These are phyloP conservation scores for Leccinum pachyderme DNA, from an alignment of 1,284 basidiomycete genomes.

Conservation along the genomic window DNA sequence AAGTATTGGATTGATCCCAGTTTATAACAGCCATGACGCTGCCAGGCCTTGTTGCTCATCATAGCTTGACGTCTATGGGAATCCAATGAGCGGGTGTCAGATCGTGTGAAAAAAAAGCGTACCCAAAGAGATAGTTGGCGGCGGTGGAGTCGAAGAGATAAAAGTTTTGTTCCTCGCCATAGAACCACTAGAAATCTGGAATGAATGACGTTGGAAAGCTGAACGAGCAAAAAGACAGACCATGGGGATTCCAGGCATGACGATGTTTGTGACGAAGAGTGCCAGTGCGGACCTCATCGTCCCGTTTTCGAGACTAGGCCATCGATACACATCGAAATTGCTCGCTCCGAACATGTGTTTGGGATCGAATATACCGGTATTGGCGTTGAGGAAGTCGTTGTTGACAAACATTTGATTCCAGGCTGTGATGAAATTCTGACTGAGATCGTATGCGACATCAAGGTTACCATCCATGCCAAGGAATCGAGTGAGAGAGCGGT, in stretches of 20 bases:
- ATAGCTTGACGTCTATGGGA: conserved; percentile 80
- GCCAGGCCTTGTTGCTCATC: conserved; percentile 82
- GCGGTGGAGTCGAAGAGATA: conserved; percentile 84
- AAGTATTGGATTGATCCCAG: conserved; percentile 89
- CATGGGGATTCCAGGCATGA: conserved; percentile 86
- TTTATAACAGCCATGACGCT: conserved; percentile 86
- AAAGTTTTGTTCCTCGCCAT: conserved; percentile 87
- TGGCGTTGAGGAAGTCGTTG: conserved; percentile 82
- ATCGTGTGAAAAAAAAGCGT: conserved; percentile 23
- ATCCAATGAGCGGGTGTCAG: background rate
- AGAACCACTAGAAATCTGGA: conserved; percentile 54
- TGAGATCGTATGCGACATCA: conserved; percentile 81
- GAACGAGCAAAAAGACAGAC: conserved; percentile 36
- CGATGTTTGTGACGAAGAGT: conserved; percentile 72
- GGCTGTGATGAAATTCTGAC: conserved; percentile 76
- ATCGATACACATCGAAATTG: conserved; percentile 92
- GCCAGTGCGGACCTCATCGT: conserved; percentile 72
- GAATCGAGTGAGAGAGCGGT: conserved; percentile 80
- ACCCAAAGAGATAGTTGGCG: conserved; percentile 86
- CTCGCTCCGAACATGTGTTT: conserved; percentile 86
- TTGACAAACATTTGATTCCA: conserved; percentile 89
- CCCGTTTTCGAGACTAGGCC: conserved; percentile 84
- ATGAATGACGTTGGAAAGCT: conserved; percentile 6
- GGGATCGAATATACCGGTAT: conserved; percentile 69
- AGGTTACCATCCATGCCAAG: conserved; percentile 93